A percentile compares a stretch with the other conserved stretches of the same genome.
phyloP scores from a whole-genome alignment of 139 green algal species.

The Volvox reticuliferus region DNA sequence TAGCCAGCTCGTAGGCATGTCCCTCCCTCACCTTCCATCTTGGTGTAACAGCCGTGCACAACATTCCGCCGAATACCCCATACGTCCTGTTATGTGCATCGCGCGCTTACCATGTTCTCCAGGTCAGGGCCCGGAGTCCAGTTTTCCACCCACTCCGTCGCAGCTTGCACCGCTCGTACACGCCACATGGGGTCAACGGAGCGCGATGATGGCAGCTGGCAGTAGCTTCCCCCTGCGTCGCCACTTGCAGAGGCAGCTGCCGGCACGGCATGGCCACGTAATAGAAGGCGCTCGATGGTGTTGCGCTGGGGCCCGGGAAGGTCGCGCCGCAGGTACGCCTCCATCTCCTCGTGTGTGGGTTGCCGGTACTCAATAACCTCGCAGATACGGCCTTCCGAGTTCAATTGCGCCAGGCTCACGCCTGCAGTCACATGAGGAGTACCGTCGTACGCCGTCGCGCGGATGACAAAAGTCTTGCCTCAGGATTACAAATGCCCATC shows the following conservation, averaged over 20 bases:
- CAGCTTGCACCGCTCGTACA: slow-evolving; percentile 30
- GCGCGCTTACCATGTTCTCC: slow-evolving; percentile 35
- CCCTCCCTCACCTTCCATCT: too few species aligned
- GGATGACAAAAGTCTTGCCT: too few species aligned
- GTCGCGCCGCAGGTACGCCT: slow-evolving; percentile 9
- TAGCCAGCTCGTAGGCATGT: too few species aligned
- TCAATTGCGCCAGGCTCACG: slow-evolving; percentile 5
- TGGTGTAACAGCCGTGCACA: too few species aligned
- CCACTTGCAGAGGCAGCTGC: neutral
- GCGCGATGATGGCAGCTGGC: slow-evolving; percentile 16
- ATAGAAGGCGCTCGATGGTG: slow-evolving; percentile 4
- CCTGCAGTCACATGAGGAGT: neutral
- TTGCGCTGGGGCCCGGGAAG: neutral
- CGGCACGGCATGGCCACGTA: slow-evolving; percentile 11
- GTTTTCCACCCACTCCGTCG: slow-evolving; percentile 51
- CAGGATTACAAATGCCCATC: too few species aligned
- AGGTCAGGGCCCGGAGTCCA: slow-evolving; percentile 47
- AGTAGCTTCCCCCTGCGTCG: neutral
- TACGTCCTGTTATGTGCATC: neutral
- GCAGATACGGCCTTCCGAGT: neutral
- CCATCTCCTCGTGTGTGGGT: slow-evolving; percentile 49
- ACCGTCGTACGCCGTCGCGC: too few species aligned
- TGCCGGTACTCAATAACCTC: slow-evolving; percentile 49
- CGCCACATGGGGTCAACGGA: slow-evolving; percentile 44
- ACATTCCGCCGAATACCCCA: too few species aligned